Conservation (phyloP, 1,284 basidiomycete genomes). For the Rhodotorula mucilaginosa region DNA sequence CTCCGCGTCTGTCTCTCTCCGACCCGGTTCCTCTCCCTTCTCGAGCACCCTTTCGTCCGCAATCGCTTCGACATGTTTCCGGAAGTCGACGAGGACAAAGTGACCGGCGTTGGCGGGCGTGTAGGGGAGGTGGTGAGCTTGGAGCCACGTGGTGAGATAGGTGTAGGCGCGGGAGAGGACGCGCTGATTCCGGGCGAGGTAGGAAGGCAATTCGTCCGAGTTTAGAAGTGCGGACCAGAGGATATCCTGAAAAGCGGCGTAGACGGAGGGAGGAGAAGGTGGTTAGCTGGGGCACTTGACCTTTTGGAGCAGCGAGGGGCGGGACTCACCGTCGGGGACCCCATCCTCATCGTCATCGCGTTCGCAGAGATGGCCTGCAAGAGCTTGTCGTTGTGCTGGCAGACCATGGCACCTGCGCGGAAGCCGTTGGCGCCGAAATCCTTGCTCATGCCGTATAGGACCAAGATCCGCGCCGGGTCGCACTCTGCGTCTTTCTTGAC, state of each 20-base stretch:
- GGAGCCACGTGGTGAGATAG: constrained; percentile 34
- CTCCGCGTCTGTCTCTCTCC: not conserved
- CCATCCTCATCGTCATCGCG: constrained; percentile 39
- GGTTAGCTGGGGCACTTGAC: too few relatives aligned
- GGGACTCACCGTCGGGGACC: constrained; percentile 36
- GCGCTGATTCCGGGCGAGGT: constrained; percentile 28
- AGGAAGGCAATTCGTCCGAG: constrained; percentile 16
- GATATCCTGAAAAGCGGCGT: constrained; percentile 19
- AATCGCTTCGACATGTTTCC: constrained; percentile 9
- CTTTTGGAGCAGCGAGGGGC: too few relatives aligned
- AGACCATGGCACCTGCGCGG: constrained; percentile 50
- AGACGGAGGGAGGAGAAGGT: too few relatives aligned
- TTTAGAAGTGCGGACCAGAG: constrained; percentile 33
- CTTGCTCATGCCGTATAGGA: constrained; percentile 44
- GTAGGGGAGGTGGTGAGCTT: constrained; percentile 27
- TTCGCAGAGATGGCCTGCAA: constrained; percentile 29
- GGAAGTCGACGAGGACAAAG: constrained; percentile 38
- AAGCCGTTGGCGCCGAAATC: constrained; percentile 54
- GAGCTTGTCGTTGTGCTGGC: constrained; percentile 50
- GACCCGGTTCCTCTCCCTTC: not conserved
- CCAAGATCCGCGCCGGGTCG: constrained; percentile 50
- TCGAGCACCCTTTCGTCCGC: not conserved
- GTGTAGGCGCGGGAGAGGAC: constrained; percentile 31
- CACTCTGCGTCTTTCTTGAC: constrained; percentile 50
- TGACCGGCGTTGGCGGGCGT: constrained; percentile 36